Evolutionary conservation across 75 land plant species (phyloP).

Genomic region (Adiantum capillusveneris): DNA sequence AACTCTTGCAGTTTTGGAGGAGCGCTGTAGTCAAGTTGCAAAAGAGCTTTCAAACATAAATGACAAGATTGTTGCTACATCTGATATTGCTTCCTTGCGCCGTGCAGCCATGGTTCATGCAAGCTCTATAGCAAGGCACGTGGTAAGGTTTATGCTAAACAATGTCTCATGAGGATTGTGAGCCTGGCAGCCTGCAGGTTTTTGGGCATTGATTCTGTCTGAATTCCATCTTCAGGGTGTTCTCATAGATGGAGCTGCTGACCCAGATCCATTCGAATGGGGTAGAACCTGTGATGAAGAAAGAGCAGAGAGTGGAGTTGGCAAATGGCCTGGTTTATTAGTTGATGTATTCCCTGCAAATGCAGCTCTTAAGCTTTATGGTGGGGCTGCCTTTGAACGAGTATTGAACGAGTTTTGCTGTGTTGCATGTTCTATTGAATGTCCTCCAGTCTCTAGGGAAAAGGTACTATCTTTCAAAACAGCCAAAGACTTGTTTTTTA

Average conservation of each 20-base stretch:
- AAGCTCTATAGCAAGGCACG: conserved; percentile 62
- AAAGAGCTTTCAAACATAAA: conserved; percentile 51
- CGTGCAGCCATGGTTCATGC: conserved; percentile 72
- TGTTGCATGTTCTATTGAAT: conserved; percentile 88
- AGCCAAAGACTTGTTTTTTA: too few species aligned
- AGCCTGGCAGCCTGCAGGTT: background rate
- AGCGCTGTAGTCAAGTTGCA: conserved; percentile 68
- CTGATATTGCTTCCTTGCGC: conserved; percentile 68
- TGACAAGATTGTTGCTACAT: conserved; percentile 56
- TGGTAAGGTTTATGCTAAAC: conserved; percentile 37
- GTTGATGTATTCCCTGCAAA: conserved; percentile 63
- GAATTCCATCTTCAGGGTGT: conserved; percentile 32
- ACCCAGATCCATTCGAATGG: conserved; percentile 90
- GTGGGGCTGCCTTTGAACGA: conserved; percentile 96
- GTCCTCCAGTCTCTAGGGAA: conserved; percentile 85
- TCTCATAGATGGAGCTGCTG: conserved; percentile 83
- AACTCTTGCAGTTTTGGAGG: conserved; percentile 78
- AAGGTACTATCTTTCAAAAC: conserved; percentile 45
- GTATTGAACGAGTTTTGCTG: conserved; percentile 89
- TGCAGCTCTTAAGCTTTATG: conserved; percentile 67
- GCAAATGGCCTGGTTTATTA: conserved; percentile 80
- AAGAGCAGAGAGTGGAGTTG: conserved; percentile 65
- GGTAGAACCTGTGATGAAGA: conserved; percentile 79
- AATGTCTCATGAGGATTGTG: background rate
- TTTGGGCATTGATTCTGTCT: too few species aligned